phyloP scores from a whole-genome alignment of 1,284 basidiomycete species.

The Erythrobasidium hasegawianum region DNA sequence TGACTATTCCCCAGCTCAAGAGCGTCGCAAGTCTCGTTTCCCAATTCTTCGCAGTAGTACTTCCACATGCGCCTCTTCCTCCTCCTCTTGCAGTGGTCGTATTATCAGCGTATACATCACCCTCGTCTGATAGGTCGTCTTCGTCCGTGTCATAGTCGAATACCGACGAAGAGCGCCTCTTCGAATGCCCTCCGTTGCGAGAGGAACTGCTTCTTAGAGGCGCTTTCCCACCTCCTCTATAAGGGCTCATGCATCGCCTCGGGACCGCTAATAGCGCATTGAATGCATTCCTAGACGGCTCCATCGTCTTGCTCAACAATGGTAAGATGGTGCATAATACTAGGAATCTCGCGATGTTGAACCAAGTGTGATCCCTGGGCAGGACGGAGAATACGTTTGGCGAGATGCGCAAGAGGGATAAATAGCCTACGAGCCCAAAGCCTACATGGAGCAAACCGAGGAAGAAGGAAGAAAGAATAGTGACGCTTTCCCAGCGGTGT shows the following conservation, averaged over 20 bases:
- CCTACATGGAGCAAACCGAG: slow-evolving; percentile 41
- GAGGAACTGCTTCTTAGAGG: background rate
- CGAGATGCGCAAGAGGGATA: slow-evolving; percentile 37
- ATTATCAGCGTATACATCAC: too few species aligned
- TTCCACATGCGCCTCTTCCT: too few species aligned
- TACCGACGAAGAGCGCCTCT: slow-evolving; percentile 1
- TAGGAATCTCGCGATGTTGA: slow-evolving; percentile 40
- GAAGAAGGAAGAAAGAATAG: slow-evolving; percentile 39
- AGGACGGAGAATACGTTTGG: slow-evolving; percentile 44
- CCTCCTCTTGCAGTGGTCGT: too few species aligned
- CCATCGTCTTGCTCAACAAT: slow-evolving; percentile 14
- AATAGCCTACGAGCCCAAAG: slow-evolving; percentile 45
- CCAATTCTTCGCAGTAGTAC: slow-evolving; percentile 7
- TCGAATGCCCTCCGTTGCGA: background rate
- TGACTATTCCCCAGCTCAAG: slow-evolving; percentile 18
- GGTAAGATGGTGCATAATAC: slow-evolving; percentile 41
- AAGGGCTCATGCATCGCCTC: background rate
- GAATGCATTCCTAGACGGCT: slow-evolving; percentile 29
- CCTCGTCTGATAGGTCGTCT: slow-evolving; percentile 5
- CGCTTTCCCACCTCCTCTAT: background rate
- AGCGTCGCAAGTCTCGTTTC: slow-evolving; percentile 5
- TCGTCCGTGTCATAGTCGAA: slow-evolving; percentile 13
- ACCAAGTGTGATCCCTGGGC: slow-evolving; percentile 40
- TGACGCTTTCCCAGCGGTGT: slow-evolving; percentile 45
- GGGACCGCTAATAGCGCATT: slow-evolving; percentile 2